Evolutionary conservation across 73 alveolate species (phyloP).

Genomic region (Paramecium bursaria): DNA sequence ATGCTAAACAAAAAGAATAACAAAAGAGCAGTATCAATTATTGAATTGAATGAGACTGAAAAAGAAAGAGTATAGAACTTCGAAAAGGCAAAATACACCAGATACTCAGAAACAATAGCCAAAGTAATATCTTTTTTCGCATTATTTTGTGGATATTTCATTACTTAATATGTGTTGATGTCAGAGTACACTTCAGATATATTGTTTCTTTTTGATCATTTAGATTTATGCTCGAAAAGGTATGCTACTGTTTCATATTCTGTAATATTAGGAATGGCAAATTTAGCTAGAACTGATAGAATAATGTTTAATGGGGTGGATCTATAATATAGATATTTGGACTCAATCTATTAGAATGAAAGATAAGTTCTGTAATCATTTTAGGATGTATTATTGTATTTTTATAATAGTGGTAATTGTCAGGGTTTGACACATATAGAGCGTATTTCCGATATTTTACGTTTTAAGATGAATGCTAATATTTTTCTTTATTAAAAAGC

Average conservation of each 20-base stretch:
- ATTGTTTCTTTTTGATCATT: background rate
- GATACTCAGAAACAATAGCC: background rate
- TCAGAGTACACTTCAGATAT: background rate
- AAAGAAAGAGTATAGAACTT: conserved; percentile 11
- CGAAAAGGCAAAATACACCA: conserved; percentile 11
- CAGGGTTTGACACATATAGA: conserved; percentile 1
- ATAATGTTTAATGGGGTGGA: conserved; percentile 4
- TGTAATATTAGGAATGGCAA: conserved; percentile 22
- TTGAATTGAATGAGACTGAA: conserved; percentile 34
- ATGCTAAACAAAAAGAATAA: too few species aligned
- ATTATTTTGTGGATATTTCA: conserved; percentile 9
- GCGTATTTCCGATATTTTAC: conserved; percentile 3
- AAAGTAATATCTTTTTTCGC: conserved; percentile 10
- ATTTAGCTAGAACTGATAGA: background rate
- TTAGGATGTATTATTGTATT: background rate
- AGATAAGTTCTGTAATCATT: conserved; percentile 34
- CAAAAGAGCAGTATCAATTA: too few species aligned
- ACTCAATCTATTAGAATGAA: conserved; percentile 20
- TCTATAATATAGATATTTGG: background rate
- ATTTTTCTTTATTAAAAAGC: background rate
- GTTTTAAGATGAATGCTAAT: background rate
- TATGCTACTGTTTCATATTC: background rate
- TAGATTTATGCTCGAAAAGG: conserved; percentile 1
- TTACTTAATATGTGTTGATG: background rate
- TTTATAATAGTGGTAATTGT: background rate